Percentiles rank a stretch among this genome's conserved stretches.
These are phyloP conservation scores for Abelmoschus esculentus DNA, from an alignment of 345 rosid species.

Conservation along the genomic window DNA sequence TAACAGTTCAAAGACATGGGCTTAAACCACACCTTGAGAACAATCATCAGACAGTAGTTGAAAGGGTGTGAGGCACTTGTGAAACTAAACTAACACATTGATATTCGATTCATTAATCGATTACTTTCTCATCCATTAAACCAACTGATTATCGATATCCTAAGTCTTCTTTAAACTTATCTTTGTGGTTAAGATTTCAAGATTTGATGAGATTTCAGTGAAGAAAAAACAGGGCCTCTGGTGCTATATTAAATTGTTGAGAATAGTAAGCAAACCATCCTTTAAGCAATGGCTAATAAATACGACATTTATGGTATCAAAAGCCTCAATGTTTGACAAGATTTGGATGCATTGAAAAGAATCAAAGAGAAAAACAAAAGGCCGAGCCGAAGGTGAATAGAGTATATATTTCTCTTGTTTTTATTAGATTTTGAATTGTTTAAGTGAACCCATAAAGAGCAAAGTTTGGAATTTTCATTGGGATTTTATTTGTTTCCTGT, in stretches of 20 bases:
- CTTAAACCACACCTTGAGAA: not conserved
- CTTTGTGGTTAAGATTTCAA: not conserved
- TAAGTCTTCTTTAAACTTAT: no score
- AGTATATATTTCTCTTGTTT: not conserved
- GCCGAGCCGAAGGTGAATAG: slow-evolving; percentile 17
- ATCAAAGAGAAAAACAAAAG: not conserved
- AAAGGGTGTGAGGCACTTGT: not conserved
- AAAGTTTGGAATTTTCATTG: slow-evolving; percentile 18
- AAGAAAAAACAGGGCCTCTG: not conserved
- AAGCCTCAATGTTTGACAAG: no score
- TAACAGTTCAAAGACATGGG: not conserved
- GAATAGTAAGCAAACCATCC: not conserved
- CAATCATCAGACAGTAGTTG: not conserved
- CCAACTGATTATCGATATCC: no score
- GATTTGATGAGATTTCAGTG: not conserved
- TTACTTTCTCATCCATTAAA: no score
- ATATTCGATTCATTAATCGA: no score
- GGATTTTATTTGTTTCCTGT: slow-evolving; percentile 15
- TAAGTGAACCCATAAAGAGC: not conserved
- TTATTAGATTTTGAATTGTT: slow-evolving; percentile 15
- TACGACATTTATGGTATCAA: no score
- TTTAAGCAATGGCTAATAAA: not conserved
- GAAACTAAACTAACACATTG: not conserved
- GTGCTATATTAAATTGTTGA: not conserved
- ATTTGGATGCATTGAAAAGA: not conserved